Percentiles rank a stretch among this genome's conserved stretches.
Evolutionary conservation across 805 yeast genomes (phyloP).

Genomic region (Ogataea naganishii): DNA sequence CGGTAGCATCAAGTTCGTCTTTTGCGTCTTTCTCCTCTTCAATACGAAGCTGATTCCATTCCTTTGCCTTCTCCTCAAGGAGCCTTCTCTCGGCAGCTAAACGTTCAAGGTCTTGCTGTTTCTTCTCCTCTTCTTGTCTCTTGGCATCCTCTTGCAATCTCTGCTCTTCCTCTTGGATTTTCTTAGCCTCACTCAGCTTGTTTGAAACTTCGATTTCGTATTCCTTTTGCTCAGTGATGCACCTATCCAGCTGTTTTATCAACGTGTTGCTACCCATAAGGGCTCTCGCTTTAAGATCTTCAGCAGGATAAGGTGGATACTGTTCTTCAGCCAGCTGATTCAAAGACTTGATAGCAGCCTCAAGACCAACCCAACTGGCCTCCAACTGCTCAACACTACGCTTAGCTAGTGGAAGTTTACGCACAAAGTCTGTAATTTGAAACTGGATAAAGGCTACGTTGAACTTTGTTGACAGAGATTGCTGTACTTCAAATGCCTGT

Average conservation of each 20-base stretch:
- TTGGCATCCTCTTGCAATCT: slow-evolving; percentile 34
- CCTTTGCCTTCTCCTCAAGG: slow-evolving; percentile 48
- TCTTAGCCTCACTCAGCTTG: slow-evolving; percentile 68
- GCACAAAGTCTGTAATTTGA: slow-evolving; percentile 77
- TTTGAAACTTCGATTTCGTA: slow-evolving; percentile 48
- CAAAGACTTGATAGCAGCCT: slow-evolving; percentile 52
- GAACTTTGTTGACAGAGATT: slow-evolving; percentile 46
- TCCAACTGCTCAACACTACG: slow-evolving; percentile 59
- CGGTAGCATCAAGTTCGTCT: slow-evolving; percentile 24
- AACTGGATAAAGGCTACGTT: slow-evolving; percentile 79
- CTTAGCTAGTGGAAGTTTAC: slow-evolving; percentile 49
- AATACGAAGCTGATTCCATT: slow-evolving; percentile 37
- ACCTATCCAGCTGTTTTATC: slow-evolving; percentile 59
- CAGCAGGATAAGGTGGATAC: slow-evolving; percentile 69
- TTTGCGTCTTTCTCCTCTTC: slow-evolving; percentile 26
- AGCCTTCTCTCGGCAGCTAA: slow-evolving; percentile 35
- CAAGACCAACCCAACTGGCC: slow-evolving; percentile 44
- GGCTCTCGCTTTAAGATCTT: slow-evolving; percentile 81
- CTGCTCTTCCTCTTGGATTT: slow-evolving; percentile 45
- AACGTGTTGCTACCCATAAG: slow-evolving; percentile 73
- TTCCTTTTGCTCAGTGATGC: slow-evolving; percentile 62
- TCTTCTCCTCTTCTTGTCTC: slow-evolving; percentile 36
- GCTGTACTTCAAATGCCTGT: slow-evolving; percentile 40
- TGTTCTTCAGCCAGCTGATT: slow-evolving; percentile 48
- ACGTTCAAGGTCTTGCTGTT: slow-evolving; percentile 33